Evolutionary conservation across 495 filamentous ascomycete genomes (phyloP).

Genomic region (Neurospora discreta): DNA sequence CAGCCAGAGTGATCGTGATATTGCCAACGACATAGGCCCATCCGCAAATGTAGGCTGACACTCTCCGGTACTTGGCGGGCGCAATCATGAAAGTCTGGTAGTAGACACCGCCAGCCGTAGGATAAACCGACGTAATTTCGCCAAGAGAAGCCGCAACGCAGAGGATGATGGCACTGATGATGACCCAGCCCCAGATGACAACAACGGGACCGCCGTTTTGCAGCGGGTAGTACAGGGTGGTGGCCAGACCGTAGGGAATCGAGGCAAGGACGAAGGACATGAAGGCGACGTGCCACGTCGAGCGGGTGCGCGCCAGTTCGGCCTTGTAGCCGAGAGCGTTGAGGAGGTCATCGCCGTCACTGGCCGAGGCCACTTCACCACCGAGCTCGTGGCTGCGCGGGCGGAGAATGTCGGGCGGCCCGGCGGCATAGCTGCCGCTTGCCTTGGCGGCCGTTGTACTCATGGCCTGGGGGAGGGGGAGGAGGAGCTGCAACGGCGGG

Average conservation of each 20-base stretch:
- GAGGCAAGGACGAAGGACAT: conserved; percentile 46
- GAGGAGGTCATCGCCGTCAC: conserved; percentile 35
- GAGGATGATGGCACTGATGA: conserved; percentile 37
- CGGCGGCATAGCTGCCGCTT: not conserved
- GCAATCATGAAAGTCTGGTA: conserved; percentile 47
- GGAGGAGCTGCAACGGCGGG: not conserved
- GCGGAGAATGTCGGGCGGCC: not conserved
- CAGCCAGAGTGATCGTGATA: conserved; percentile 57
- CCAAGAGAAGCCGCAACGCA: conserved; percentile 42
- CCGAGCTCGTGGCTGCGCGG: not conserved
- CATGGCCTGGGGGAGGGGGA: not conserved
- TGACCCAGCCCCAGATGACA: conserved; percentile 53
- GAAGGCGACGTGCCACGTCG: conserved; percentile 45
- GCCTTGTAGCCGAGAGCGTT: conserved; percentile 42
- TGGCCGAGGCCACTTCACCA: not conserved
- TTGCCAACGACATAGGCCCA: conserved; percentile 61
- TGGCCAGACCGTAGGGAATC: conserved; percentile 56
- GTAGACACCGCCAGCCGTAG: conserved; percentile 45
- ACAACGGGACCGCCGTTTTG: conserved; percentile 53
- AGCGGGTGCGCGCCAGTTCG: conserved; percentile 39
- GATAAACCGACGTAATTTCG: conserved; percentile 47
- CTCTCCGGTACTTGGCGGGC: conserved; percentile 24
- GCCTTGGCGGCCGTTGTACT: not conserved
- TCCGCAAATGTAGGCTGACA: conserved; percentile 53
- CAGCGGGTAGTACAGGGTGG: conserved; percentile 59